A percentile compares a stretch with the other conserved stretches of the same genome.
Conservation (phyloP, 768 basidiomycete genomes). For the Mycena vulgaris region DNA sequence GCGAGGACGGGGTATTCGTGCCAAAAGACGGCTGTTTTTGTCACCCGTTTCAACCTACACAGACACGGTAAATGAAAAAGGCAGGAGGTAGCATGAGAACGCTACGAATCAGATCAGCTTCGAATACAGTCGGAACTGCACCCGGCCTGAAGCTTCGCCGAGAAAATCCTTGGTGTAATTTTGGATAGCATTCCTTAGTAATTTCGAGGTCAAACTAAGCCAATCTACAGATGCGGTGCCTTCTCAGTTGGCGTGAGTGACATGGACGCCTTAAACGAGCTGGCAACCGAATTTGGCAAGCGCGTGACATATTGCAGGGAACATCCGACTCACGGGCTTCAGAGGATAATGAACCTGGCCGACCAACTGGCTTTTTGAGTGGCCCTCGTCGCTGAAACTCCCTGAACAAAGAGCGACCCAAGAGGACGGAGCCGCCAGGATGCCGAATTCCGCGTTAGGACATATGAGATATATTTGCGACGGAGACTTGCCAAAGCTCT, state of each 20-base stretch:
- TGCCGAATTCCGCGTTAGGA: conserved; percentile 31
- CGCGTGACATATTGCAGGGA: conserved; percentile 19
- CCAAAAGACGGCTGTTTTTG: conserved; percentile 39
- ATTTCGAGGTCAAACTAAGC: conserved; percentile 24
- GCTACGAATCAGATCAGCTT: conserved; percentile 23
- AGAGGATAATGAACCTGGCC: conserved; percentile 17
- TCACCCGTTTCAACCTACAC: conserved; percentile 38
- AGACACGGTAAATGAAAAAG: conserved; percentile 41
- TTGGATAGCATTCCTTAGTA: conserved; percentile 15
- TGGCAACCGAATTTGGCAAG: conserved; percentile 22
- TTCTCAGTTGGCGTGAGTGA: conserved; percentile 22
- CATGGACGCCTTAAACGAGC: not conserved
- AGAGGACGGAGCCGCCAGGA: conserved; percentile 25
- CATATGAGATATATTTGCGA: conserved; percentile 36
- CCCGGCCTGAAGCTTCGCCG: conserved; percentile 27
- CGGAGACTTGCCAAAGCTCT: conserved; percentile 16
- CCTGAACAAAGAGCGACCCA: not conserved
- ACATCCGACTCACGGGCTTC: conserved; percentile 21
- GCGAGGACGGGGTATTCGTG: conserved; percentile 27
- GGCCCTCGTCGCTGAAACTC: conserved; percentile 13
- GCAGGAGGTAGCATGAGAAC: conserved; percentile 30
- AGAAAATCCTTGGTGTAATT: conserved; percentile 32
- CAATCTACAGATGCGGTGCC: conserved; percentile 35
- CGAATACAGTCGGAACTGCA: conserved; percentile 23
- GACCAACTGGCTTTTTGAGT: conserved; percentile 30